These are phyloP conservation scores for Daldinia childiae DNA, from an alignment of 495 filamentous ascomycete genomes.

Conservation along the genomic window DNA sequence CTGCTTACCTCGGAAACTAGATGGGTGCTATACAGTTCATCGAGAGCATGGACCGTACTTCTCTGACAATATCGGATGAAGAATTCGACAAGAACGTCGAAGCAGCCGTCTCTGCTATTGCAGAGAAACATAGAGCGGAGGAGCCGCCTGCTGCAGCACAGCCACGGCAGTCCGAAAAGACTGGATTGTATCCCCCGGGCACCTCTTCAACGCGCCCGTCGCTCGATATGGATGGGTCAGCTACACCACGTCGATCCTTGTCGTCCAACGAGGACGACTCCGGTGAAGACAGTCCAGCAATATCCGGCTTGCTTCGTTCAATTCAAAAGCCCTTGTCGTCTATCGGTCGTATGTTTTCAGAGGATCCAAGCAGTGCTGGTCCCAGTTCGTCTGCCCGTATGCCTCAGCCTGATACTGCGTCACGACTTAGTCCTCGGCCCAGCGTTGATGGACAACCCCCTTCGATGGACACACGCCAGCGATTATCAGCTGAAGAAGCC, in stretches of 20 bases:
- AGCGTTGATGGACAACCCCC: slow-evolving; percentile 57
- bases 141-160: slow-evolving; percentile 51
- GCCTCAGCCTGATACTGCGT: slow-evolving; percentile 56
- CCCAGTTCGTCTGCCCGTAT: slow-evolving; percentile 63
- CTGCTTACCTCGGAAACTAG: slow-evolving; percentile 52
- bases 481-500: slow-evolving; percentile 80
- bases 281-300: slow-evolving; percentile 76
- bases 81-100: slow-evolving; percentile 97
- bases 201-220: slow-evolving; percentile 52
- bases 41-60: slow-evolving; percentile 93
- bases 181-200: slow-evolving; percentile 55
- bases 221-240: slow-evolving; percentile 55
- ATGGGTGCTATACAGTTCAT: slow-evolving; percentile 98
- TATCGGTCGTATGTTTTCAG: slow-evolving; percentile 97
- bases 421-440: slow-evolving; percentile 61
- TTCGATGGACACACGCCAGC: slow-evolving; percentile 46
- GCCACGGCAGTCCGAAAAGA: slow-evolving; percentile 68
- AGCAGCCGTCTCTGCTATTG: slow-evolving; percentile 93
- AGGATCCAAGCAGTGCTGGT: slow-evolving; percentile 64
- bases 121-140: slow-evolving; percentile 78
- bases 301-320: slow-evolving; percentile 85
- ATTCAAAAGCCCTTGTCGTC: slow-evolving; percentile 92
- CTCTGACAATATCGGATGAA: slow-evolving; percentile 89
- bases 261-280: slow-evolving; percentile 61
- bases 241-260: slow-evolving; percentile 51